These are phyloP conservation scores for Coccomyxa sp. DNA, from an alignment of 139 green algal species.

Conservation along the genomic window DNA sequence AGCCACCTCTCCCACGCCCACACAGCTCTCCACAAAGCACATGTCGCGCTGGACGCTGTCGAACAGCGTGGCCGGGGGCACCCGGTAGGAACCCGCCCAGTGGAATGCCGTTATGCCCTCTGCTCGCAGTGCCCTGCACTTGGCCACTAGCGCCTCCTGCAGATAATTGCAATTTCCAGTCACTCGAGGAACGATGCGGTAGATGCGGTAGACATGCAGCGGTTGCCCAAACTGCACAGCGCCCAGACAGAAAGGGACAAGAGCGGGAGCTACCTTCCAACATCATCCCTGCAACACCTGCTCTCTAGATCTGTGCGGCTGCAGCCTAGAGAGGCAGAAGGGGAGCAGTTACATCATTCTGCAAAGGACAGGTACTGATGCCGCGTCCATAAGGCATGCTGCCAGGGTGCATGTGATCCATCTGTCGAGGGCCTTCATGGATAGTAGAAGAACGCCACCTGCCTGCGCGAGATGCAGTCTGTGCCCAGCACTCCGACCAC, in stretches of 20 bases:
- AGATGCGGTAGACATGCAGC: neutral
- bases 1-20: conserved; percentile 44
- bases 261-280: neutral
- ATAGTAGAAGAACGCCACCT: neutral
- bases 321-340: neutral
- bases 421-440: neutral
- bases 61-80: conserved; percentile 27
- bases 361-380: neutral
- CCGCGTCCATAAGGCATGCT: neutral
- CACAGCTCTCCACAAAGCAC: conserved; percentile 22
- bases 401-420: neutral
- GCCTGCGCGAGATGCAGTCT: conserved; percentile 25
- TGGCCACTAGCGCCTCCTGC: conserved; percentile 34
- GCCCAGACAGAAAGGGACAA: neutral
- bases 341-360: neutral
- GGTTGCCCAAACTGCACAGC: neutral
- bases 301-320: neutral
- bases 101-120: conserved; percentile 36
- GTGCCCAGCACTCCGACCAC: conserved; percentile 39
- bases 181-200: neutral
- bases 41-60: conserved; percentile 30
- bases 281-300: no score
- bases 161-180: neutral
- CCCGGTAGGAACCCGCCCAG: conserved; percentile 31
- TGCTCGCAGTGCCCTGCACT: conserved; percentile 18